Base-by-base conservation (phyloP, 2,329 filamentous ascomycete species). In the Tothia fuscella region DNA sequence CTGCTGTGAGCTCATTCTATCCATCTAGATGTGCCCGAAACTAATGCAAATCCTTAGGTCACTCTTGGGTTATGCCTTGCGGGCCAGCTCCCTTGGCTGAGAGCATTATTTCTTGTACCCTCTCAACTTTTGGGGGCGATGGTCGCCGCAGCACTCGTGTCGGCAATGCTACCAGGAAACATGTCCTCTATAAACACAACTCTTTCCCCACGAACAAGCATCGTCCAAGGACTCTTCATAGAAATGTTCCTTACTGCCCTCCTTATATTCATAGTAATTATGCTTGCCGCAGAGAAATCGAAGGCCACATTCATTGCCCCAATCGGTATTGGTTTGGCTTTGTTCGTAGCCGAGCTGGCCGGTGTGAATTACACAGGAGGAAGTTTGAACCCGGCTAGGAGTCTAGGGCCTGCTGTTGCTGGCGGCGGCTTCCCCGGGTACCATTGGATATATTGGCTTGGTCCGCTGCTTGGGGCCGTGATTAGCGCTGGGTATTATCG, bases 191-290 rank as follows among this genome's bases (percentile, higher is more conserved):
- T 66, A 2, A 54, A 56, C 6, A 69, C 66, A 5, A 58, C 53
- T 0, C 57, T 70, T 2, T 56, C 58, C 26, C 57, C 55, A 13
- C 59, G 59, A 3, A 62, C 64, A 2, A 58, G 57, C 7, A 45
- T 62, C 3, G 62, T 58, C 2, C 66, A 68, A 48, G 68, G 66
- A 13, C 54, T 71, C 16, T 62, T 71, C 44, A 67, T 71, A 29
- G 67, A 71, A 47, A 66, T 67, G 48, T 56, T 71, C 21, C 53
- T 70, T 12, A 70, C 67, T 3, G 61, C 65, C 10, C 62, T 70
- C 46, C 47, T 71, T 22, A 28, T 40, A 25, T 44, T 44, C 30
- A 34, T 31, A 20, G 17, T 44, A 16, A 29, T 61, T 51, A 60
- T 63, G 59, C 53, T 63, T n/a, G 60, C 59, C 6, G 59, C 59